A percentile compares a stretch with the other conserved stretches of the same genome.
phyloP scores from a whole-genome alignment of 2,329 filamentous ascomycete species.

The Dendryphion nanum region DNA sequence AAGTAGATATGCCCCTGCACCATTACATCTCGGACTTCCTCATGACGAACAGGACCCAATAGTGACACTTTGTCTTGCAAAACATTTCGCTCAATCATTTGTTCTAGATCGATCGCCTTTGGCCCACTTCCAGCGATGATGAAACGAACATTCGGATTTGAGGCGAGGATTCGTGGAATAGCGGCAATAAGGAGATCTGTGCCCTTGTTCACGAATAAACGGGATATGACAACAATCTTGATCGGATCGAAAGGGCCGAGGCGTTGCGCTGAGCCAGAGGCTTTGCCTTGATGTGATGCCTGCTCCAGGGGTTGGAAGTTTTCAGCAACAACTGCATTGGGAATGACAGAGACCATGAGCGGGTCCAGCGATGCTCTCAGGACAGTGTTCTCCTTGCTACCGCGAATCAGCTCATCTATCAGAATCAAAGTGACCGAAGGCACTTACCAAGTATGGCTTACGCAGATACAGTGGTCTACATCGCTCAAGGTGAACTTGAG shows the following conservation, averaged over 20 bases:
- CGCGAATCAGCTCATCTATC: too few relatives aligned
- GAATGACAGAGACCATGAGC: constrained; percentile 95
- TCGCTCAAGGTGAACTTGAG: constrained; percentile 95
- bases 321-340: constrained; percentile 94
- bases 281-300: constrained; percentile 24
- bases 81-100: constrained; percentile 95
- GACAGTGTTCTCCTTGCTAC: constrained; percentile 95
- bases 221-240: constrained; percentile 95
- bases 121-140: constrained; percentile 95
- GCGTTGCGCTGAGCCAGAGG: constrained; percentile 60
- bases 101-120: constrained; percentile 95
- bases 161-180: constrained; percentile 86
- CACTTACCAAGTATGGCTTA: constrained; percentile 91
- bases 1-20: constrained; percentile 94
- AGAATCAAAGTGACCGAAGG: too few relatives aligned
- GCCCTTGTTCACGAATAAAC: constrained; percentile 98
- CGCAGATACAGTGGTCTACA: constrained; percentile 96
- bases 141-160: constrained; percentile 90
- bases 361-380: constrained; percentile 91
- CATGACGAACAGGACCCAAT: constrained; percentile 87
- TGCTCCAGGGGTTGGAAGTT: constrained; percentile 77
- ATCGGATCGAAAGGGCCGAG: constrained; percentile 83
- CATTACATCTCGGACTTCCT: constrained; percentile 97
- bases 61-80: constrained; percentile 92
- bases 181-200: constrained; percentile 95